These are phyloP conservation scores for Leccinum angustisporum DNA, from an alignment of 1,284 basidiomycete genomes.

Conservation along the genomic window DNA sequence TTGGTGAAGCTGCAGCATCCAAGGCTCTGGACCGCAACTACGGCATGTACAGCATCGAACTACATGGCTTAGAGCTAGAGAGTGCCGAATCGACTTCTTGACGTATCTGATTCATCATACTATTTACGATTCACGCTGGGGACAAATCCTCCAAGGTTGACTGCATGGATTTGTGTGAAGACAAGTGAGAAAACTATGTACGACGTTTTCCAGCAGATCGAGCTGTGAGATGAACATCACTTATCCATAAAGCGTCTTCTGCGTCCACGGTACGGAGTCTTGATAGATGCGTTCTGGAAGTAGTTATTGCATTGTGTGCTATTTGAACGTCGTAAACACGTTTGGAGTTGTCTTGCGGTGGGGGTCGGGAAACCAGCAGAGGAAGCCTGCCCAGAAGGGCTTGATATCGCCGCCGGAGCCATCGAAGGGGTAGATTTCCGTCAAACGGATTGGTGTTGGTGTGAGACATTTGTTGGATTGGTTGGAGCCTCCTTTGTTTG, in stretches of 20 bases:
- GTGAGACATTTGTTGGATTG: background rate
- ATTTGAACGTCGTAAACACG: slow-evolving; percentile 33
- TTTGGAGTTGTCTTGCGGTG: slow-evolving; percentile 5
- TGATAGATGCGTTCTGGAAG: slow-evolving; percentile 16
- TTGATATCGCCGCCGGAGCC: slow-evolving; percentile 66
- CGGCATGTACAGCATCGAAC: slow-evolving; percentile 77
- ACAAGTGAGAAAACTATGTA: background rate
- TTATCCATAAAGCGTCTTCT: slow-evolving; percentile 39
- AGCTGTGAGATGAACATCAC: slow-evolving; percentile 12
- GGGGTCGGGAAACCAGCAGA: slow-evolving; percentile 42
- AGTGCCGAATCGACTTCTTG: slow-evolving; percentile 32
- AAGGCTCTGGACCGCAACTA: slow-evolving; percentile 68
- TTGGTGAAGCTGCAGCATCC: slow-evolving; percentile 47
- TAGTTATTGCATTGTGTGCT: slow-evolving; percentile 29
- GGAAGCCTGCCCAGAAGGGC: slow-evolving; percentile 59
- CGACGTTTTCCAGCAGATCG: slow-evolving; percentile 1
- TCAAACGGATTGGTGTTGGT: slow-evolving; percentile 17
- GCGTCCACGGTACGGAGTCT: slow-evolving; percentile 30
- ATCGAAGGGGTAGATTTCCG: slow-evolving; percentile 47
- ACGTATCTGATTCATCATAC: slow-evolving; percentile 25
- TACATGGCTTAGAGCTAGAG: slow-evolving; percentile 77
- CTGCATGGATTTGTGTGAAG: background rate
- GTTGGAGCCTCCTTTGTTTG: slow-evolving; percentile 12
- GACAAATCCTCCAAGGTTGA: background rate
- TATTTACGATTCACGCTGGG: slow-evolving; percentile 3